phyloP scores from a whole-genome alignment of 2,329 filamentous ascomycete genomes.

The Cephalotrichum gorgonifer region DNA sequence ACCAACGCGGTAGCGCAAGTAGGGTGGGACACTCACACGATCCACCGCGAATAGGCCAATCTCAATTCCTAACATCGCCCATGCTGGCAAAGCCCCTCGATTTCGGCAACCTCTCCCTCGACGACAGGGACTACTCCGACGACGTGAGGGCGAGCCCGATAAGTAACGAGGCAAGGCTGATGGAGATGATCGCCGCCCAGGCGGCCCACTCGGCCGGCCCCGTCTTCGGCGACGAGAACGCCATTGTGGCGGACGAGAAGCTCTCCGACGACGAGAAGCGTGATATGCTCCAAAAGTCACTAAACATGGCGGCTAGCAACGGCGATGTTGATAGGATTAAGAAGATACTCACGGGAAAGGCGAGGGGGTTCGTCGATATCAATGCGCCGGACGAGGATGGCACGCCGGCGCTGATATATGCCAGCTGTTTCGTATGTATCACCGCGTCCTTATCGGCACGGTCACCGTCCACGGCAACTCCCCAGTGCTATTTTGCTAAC shows the following conservation, averaged over 20 bases:
- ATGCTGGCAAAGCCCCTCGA: constrained; percentile 73
- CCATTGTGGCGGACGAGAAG: constrained; percentile 64
- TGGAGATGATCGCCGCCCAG: constrained; percentile 93
- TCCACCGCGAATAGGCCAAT: constrained; percentile 58
- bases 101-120: constrained; percentile 71
- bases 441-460: not conserved
- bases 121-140: constrained; percentile 68
- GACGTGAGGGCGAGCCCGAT: constrained; percentile 39
- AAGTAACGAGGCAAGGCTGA: constrained; percentile 78
- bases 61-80: constrained; percentile 84
- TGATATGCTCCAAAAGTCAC: constrained; percentile 69
- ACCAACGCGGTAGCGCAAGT: not conserved
- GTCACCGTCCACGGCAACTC: not conserved
- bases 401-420: constrained; percentile 93
- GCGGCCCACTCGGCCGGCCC: constrained; percentile 71
- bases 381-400: constrained; percentile 88
- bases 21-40: not conserved
- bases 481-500: not conserved
- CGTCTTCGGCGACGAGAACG: constrained; percentile 68
- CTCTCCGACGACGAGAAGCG: constrained; percentile 68
- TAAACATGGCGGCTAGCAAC: constrained; percentile 95
- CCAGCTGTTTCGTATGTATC: constrained; percentile 78
- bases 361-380: constrained; percentile 68
- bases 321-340: constrained; percentile 77
- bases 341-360: constrained; percentile 63